phyloP scores from a whole-genome alignment of 2,329 filamentous ascomycete genomes.

The Cladosporium sp. region DNA sequence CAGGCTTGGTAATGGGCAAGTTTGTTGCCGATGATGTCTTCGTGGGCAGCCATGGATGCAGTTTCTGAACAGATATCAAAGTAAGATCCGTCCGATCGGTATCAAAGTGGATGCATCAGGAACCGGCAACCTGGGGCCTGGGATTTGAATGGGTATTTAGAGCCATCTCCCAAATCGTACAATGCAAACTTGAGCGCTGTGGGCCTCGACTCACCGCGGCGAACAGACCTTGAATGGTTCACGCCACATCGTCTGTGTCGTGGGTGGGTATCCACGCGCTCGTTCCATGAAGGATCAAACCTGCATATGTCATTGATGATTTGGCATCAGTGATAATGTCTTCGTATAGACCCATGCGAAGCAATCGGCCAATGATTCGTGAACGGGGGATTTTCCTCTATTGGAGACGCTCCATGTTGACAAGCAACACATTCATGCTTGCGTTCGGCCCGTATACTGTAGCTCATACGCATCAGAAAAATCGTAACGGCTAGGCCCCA shows the following conservation, averaged over 20 bases:
- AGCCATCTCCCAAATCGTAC: neutral
- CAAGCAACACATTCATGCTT: neutral
- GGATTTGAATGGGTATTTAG: neutral
- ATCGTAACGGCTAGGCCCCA: neutral
- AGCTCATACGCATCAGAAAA: neutral
- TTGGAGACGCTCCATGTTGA: neutral
- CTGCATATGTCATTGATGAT: neutral
- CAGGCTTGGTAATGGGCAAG: constrained; percentile 8
- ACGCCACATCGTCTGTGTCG: neutral
- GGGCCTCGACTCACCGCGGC: neutral
- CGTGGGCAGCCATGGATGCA: neutral
- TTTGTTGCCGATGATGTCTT: neutral
- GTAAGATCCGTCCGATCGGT: neutral
- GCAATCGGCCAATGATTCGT: neutral
- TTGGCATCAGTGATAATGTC: neutral
- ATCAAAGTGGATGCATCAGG: neutral
- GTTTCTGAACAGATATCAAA: neutral
- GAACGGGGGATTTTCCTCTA: neutral
- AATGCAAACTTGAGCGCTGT: neutral
- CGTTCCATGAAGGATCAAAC: neutral
- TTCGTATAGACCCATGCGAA: neutral
- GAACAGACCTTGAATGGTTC: neutral
- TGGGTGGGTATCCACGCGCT: neutral
- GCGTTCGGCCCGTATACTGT: neutral
- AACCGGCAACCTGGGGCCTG: neutral